Conservation (phyloP, 768 basidiomycete genomes). For the Suillus subalutaceus region DNA sequence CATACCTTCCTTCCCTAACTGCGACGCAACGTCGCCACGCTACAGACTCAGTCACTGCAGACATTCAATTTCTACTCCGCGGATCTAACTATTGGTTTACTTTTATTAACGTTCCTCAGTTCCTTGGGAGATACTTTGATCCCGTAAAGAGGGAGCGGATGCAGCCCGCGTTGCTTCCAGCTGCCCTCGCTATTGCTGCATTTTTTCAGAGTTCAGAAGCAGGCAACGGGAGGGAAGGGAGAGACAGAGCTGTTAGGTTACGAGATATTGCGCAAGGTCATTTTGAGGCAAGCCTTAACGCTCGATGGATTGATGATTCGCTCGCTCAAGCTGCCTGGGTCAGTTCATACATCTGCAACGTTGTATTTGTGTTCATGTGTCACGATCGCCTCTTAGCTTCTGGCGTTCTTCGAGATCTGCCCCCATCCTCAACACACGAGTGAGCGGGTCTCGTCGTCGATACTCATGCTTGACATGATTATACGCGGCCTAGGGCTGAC, state of each 20-base stretch:
- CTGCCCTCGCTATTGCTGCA: constrained; percentile 64
- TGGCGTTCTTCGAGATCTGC: constrained; percentile 74
- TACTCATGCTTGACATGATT: constrained; percentile 67
- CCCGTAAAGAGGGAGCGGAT: constrained; percentile 53
- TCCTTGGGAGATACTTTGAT: constrained; percentile 62
- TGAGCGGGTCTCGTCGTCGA: constrained; percentile 55
- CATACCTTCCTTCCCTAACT: constrained; percentile 37
- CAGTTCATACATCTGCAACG: constrained; percentile 21
- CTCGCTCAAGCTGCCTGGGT: constrained; percentile 81
- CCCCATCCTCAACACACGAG: constrained; percentile 64
- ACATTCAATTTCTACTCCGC: constrained; percentile 67
- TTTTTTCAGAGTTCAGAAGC: constrained; percentile 73
- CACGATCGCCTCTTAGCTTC: constrained; percentile 44
- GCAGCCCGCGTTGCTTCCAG: constrained; percentile 69
- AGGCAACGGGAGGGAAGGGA: constrained; percentile 50
- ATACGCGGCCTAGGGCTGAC: constrained; percentile 65
- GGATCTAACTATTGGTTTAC: constrained; percentile 73
- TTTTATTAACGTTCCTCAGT: constrained; percentile 71
- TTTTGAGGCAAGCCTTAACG: constrained; percentile 70
- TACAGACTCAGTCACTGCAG: constrained; percentile 48
- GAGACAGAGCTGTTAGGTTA: constrained; percentile 59
- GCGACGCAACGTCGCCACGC: constrained; percentile 49
- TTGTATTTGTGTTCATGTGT: constrained; percentile 11
- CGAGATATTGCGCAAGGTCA: constrained; percentile 70
- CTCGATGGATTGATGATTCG: constrained; percentile 73